Base-by-base conservation (phyloP, 2,329 filamentous ascomycete genomes). In the Aspergillus japonicus region DNA sequence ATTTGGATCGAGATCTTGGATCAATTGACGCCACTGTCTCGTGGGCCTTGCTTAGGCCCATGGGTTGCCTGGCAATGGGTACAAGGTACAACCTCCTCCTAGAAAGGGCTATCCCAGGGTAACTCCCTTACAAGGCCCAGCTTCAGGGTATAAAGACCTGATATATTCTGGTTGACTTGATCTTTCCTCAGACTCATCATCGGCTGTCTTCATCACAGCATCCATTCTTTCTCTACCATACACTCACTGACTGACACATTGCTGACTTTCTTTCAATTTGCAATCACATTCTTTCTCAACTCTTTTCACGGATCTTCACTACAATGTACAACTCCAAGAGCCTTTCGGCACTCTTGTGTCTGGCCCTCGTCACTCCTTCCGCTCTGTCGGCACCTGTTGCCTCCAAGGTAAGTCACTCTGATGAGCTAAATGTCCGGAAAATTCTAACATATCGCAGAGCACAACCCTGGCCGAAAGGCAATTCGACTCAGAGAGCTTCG, bases 261-360 rank as follows among this genome's bases (percentile, higher is more conserved):
- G 39, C 39, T 19, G 39, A 19, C 39, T 44, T 8, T 44, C 16
- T 44, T 44, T 19, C 10, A 6, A 44, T 2, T 8, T 44, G 3
- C 39, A 44, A 44, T 19, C 39, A 44, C 39, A 44, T 19, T 44
- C 39, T 33, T 55, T 48, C 42, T 12, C 26, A 31, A n/a, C n/a
- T 16, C 21, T 47, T 21, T 33, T 61, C 64, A 31, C 19, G 24
- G 42, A 26, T 26, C 2, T 33, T 47, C 26, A 5, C 14, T 47
- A 68, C 24, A 58, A 74, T 71, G 69, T 64, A 66, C 57, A 65
- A 64, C 54, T 59, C 63, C 52, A 68, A 69, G 62, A 68, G 54
- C 52, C 47, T 70, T 60, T 69, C 70, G 8, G 65, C 70, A 55
- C 64, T 72, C 47, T 42, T 75, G 58, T 73, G 69, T 66, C 68